A percentile compares a stretch with the other conserved stretches of the same genome.
These are phyloP conservation scores for Xylaria sp. DNA, from an alignment of 2,329 filamentous ascomycete genomes.

Conservation along the genomic window DNA sequence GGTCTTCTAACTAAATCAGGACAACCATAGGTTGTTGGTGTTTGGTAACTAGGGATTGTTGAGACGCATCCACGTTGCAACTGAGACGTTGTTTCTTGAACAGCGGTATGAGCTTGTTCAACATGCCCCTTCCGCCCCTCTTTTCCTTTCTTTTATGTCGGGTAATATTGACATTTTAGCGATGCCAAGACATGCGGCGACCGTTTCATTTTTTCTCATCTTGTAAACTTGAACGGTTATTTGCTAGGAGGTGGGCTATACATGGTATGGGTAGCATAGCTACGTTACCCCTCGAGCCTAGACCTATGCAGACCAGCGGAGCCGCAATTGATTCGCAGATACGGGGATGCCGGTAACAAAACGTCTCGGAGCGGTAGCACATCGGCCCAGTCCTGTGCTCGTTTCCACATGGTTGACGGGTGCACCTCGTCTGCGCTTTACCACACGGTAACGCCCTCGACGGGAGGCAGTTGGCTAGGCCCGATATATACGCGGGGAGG, in stretches of 20 bases:
- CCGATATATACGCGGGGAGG: slow-evolving; percentile 21
- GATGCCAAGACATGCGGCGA: slow-evolving; percentile 27
- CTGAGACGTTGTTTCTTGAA: slow-evolving; percentile 24
- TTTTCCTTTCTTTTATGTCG: not conserved
- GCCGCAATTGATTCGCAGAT: slow-evolving; percentile 31
- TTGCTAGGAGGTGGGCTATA: slow-evolving; percentile 1
- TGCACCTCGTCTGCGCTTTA: slow-evolving; percentile 3
- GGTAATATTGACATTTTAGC: slow-evolving; percentile 22
- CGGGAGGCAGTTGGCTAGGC: slow-evolving; percentile 21
- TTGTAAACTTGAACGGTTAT: not conserved
- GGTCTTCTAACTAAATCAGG: slow-evolving; percentile 3
- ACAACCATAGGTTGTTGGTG: not conserved
- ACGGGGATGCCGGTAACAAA: slow-evolving; percentile 22
- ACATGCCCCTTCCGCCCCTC: not conserved
- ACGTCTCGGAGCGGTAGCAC: slow-evolving; percentile 17
- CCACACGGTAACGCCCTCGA: slow-evolving; percentile 5
- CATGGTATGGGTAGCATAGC: not conserved
- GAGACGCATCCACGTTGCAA: slow-evolving; percentile 14
- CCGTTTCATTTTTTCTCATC: not conserved
- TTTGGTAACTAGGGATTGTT: slow-evolving; percentile 5
- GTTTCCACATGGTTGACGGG: slow-evolving; percentile 20
- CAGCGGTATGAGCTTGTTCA: not conserved
- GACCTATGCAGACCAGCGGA: slow-evolving; percentile 27
- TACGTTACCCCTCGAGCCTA: slow-evolving; percentile 16
- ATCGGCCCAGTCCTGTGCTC: slow-evolving; percentile 16